These are phyloP conservation scores for Conticribra guillardii DNA, from an alignment of 108 stramenopile genomes.

Conservation along the genomic window DNA sequence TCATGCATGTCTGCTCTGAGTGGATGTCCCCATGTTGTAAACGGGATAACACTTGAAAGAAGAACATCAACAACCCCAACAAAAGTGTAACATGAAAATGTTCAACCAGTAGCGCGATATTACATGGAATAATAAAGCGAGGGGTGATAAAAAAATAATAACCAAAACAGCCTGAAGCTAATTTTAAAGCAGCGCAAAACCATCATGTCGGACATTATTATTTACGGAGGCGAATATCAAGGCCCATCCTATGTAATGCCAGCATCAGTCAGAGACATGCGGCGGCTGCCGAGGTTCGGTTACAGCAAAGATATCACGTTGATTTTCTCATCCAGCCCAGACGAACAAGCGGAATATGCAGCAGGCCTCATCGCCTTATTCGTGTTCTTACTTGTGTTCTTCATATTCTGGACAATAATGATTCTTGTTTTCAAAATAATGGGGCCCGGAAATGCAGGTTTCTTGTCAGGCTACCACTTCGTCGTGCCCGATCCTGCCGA, in stretches of 20 bases:
- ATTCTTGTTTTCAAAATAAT: slow-evolving; percentile 35
- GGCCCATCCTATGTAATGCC: slow-evolving; percentile 29
- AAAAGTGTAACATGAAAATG: too few relatives aligned
- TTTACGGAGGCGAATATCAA: slow-evolving; percentile 17
- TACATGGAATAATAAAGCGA: too few relatives aligned
- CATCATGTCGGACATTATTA: background rate
- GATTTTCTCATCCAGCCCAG: slow-evolving; percentile 23
- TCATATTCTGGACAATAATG: slow-evolving; percentile 37
- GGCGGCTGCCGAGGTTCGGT: slow-evolving; percentile 34
- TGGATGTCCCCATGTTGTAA: too few relatives aligned
- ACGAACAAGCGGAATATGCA: slow-evolving; percentile 42
- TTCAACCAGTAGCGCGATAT: too few relatives aligned
- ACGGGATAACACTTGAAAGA: too few relatives aligned
- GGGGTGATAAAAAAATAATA: too few relatives aligned
- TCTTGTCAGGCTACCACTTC: slow-evolving; percentile 42
- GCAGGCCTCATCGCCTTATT: slow-evolving; percentile 37
- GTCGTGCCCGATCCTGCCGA: slow-evolving; percentile 39
- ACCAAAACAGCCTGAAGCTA: too few relatives aligned
- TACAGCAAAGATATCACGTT: slow-evolving; percentile 33
- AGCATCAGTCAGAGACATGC: slow-evolving; percentile 14
- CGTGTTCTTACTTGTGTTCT: slow-evolving; percentile 32
- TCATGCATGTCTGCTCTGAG: too few relatives aligned
- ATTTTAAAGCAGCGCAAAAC: too few relatives aligned
- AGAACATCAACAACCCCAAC: too few relatives aligned
- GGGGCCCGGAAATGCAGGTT: slow-evolving; percentile 48